phyloP scores from a whole-genome alignment of 2,329 filamentous ascomycete species.

The Penicillium sp. region DNA sequence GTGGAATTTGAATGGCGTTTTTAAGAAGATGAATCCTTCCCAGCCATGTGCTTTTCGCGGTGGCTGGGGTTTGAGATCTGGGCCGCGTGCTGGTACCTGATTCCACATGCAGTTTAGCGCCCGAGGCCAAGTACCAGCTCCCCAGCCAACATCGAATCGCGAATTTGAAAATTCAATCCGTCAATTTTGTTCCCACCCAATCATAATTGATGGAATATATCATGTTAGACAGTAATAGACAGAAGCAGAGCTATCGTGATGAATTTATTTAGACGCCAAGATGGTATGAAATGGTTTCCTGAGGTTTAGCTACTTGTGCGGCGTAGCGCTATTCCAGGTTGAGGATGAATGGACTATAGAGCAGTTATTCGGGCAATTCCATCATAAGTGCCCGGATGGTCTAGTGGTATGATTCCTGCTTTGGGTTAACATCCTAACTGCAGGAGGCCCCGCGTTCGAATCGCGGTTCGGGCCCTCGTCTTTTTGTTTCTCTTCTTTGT shows the following conservation, averaged over 20 bases:
- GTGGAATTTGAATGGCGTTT: slow-evolving; percentile 14
- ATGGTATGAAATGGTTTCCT: no score
- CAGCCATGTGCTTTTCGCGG: slow-evolving; percentile 24
- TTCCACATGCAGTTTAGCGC: not conserved
- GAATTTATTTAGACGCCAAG: no score
- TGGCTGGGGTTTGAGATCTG: slow-evolving; percentile 17
- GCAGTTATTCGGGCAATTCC: not conserved
- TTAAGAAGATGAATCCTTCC: slow-evolving; percentile 10
- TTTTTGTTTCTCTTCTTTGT: no score
- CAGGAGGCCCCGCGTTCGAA: not conserved
- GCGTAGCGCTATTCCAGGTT: not conserved
- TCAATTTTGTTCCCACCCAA: not conserved
- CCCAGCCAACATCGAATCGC: not conserved
- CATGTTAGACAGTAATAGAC: not conserved
- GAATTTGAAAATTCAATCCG: not conserved
- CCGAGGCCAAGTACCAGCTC: not conserved
- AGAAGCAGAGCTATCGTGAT: no score
- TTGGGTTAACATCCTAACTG: not conserved
- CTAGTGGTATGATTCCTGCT: not conserved
- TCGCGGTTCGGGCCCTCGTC: not conserved
- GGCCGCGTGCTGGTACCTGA: not conserved
- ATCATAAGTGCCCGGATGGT: not conserved
- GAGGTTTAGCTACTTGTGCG: not conserved
- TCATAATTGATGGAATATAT: not conserved
- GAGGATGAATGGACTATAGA: rapidly evolving